Evolutionary conservation across 306 rosid species (phyloP).

Genomic region (Medicago arabica): DNA sequence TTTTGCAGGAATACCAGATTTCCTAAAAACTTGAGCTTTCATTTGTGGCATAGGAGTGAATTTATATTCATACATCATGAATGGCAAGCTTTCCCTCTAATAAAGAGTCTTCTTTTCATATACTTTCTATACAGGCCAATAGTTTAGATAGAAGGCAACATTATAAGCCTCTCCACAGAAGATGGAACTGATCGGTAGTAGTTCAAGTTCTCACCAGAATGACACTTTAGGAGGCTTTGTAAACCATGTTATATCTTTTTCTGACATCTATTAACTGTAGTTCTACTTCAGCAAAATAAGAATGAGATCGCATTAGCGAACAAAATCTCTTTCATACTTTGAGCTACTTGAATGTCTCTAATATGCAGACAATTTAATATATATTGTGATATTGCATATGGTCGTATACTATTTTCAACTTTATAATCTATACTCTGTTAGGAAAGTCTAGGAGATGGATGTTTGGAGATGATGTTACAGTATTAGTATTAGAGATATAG

Average conservation of each 20-base stretch:
- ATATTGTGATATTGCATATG: no score
- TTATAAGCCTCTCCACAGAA: no score
- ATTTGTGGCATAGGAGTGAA: not conserved
- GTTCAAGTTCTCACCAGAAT: slow-evolving; percentile 46
- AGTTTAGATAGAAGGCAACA: slow-evolving; percentile 6
- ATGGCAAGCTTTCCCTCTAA: slow-evolving; percentile 5
- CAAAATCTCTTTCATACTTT: not conserved
- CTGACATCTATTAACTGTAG: not conserved
- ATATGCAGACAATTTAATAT: not conserved
- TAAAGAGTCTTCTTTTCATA: slow-evolving; percentile 23
- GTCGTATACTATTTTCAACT: no score
- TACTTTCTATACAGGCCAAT: slow-evolving; percentile 39
- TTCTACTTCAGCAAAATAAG: not conserved
- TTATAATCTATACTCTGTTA: no score
- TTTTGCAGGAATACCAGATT: slow-evolving; percentile 5
- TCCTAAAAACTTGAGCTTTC: not conserved
- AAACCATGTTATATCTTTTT: slow-evolving; percentile 53
- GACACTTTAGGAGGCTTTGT: slow-evolving; percentile 50
- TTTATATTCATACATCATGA: slow-evolving; percentile 20
- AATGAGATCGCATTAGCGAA: slow-evolving; percentile 13
- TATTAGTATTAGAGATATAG: no score
- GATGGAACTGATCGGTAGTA: slow-evolving; percentile 54
- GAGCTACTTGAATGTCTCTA: not conserved
- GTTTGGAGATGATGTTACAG: no score
- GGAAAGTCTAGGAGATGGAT: no score